Evolutionary conservation across 352 stramenopile species (phyloP), one percentile per base, ranked within the genome.

Genomic region (Thalassiosira mediterranea): DNA sequence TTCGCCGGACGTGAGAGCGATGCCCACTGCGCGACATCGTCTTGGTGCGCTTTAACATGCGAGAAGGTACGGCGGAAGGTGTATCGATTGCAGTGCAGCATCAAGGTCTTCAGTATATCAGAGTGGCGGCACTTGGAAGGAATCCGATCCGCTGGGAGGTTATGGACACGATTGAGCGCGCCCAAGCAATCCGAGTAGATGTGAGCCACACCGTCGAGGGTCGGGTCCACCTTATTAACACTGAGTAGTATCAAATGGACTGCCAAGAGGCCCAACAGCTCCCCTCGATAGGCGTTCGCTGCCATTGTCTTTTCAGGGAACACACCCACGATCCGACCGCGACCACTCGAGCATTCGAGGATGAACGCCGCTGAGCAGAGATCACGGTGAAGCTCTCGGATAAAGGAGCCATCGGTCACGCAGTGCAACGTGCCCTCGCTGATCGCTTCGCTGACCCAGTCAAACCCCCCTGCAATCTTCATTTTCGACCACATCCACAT

Each of bases 401-500:
- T 63, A 29, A 13, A 63, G 15, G 53, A 63, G 11, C 53, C 53
- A 51, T 63, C 29, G 1, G 53, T 5, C 25, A 63, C 53, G 8
- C 2, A 2, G 19, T 13, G 3, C 2, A 51, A 8, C 13, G 21
- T 2, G 15, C 29, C 3, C 3, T 11, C 23, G 2, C 11, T 21
- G 13, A 63, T 46, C 2, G 53, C 2, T 4, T 53, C 53, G 4
- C 1, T 3, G 29, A 63, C 11, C 5, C 21, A 63, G 3, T 63
- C 53, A 2, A 3, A 3, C 3, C 4, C 13, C 4, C 62, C 62
- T 19, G 34, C 32, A 26, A 64, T 11, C 10, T 52, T 31, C 10
- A 72, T 2, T 29, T 72, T 21, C 0, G 60, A 17, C 62, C 62
- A 72, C 48, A 72, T 61, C 62, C 62, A 72, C 17, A 21, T 53